A percentile compares a stretch with the other conserved stretches of the same genome.
Evolutionary conservation across 2,329 filamentous ascomycete species (phyloP).

Genomic region (Phialophora macrospora): DNA sequence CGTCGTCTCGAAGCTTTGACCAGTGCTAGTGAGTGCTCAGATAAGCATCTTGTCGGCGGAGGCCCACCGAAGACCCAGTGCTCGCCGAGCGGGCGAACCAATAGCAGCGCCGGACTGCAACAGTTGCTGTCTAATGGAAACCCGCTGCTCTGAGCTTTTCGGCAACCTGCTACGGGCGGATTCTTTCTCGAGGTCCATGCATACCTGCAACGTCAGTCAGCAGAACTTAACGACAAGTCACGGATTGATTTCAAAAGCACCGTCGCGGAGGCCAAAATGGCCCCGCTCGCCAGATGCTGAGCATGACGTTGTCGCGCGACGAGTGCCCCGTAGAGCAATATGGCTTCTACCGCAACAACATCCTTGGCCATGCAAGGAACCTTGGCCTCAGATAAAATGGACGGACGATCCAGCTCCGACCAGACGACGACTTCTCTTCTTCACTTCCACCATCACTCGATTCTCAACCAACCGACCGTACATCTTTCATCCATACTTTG

Average conservation of each 20-base stretch:
- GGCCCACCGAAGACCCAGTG: not conserved
- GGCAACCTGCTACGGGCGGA: not conserved
- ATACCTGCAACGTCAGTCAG: constrained; percentile 18
- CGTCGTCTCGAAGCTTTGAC: not conserved
- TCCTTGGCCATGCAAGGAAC: not conserved
- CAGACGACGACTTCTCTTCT: not conserved
- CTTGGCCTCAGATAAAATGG: not conserved
- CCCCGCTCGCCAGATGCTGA: not conserved
- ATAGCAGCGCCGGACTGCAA: not conserved
- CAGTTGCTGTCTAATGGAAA: not conserved
- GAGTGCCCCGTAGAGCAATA: not conserved
- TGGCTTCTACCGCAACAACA: not conserved
- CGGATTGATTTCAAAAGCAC: not conserved
- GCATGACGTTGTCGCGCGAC: not conserved
- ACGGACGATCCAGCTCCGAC: not conserved
- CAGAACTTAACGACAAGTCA: not conserved
- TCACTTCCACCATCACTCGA: constrained; percentile 3
- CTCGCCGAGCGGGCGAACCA: constrained; percentile 28
- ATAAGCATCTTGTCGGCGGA: constrained; percentile 8
- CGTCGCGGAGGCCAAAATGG: not conserved
- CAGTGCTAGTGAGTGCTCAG: not conserved
- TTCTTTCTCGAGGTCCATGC: not conserved
- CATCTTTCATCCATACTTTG: not conserved
- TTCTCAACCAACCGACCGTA: not conserved
- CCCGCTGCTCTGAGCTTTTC: not conserved